These are phyloP conservation scores for Penicillium sp. DNA, from an alignment of 2,329 filamentous ascomycete genomes.

Conservation along the genomic window DNA sequence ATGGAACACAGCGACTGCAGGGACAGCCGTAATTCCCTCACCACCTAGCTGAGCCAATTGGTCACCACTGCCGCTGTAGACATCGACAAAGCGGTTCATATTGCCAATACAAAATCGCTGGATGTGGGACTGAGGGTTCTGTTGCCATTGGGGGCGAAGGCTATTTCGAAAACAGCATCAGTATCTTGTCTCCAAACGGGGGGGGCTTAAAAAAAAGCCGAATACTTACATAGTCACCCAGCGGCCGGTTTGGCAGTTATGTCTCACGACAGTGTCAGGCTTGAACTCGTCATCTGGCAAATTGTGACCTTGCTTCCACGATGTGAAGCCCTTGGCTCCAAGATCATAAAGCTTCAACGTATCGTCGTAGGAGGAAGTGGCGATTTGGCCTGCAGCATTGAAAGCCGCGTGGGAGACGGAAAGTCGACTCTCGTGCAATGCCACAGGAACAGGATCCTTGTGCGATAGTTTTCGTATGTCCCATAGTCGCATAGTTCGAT, in stretches of 20 bases:
- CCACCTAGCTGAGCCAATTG: slow-evolving; percentile 88
- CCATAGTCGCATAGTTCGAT: slow-evolving; percentile 90
- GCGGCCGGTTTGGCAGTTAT: slow-evolving; percentile 95
- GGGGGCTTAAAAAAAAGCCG: slow-evolving; percentile 26
- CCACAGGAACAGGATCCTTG: slow-evolving; percentile 70
- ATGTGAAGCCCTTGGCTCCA: slow-evolving; percentile 56
- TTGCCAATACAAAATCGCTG: slow-evolving; percentile 93
- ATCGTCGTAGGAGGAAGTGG: slow-evolving; percentile 93
- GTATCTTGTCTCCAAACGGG: slow-evolving; percentile 2
- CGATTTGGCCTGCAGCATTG: slow-evolving; percentile 81
- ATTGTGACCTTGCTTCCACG: slow-evolving; percentile 63
- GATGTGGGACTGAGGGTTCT: slow-evolving; percentile 73
- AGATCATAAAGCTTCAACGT: slow-evolving; percentile 92
- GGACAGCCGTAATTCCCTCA: slow-evolving; percentile 91
- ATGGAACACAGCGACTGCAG: slow-evolving; percentile 90
- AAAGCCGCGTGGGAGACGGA: slow-evolving; percentile 94
- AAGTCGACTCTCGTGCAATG: slow-evolving; percentile 78
- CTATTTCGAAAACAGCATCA: slow-evolving; percentile 43
- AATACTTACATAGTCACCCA: slow-evolving; percentile 80
- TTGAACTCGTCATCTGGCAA: slow-evolving; percentile 67
- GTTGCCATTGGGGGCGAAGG: slow-evolving; percentile 87
- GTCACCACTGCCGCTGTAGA: slow-evolving; percentile 80
- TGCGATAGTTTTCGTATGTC: slow-evolving; percentile 76
- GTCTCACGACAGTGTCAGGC: slow-evolving; percentile 70
- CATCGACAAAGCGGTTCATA: slow-evolving; percentile 96